Conservation (phyloP, 2,329 filamentous ascomycete genomes). For the Ciborinia camelliae region DNA sequence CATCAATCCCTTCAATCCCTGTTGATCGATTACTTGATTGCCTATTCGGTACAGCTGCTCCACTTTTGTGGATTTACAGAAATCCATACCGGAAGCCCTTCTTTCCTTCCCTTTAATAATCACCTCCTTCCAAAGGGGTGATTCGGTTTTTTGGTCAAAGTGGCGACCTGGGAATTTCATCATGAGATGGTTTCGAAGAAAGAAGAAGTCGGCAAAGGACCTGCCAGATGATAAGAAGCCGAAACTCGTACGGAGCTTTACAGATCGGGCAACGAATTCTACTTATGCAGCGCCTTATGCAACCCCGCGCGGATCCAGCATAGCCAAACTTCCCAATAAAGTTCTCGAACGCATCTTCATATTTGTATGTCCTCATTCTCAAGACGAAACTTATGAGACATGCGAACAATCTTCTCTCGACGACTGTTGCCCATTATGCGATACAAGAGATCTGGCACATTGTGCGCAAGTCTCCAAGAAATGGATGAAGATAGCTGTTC, state of each 20-base stretch:
- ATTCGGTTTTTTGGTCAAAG: neutral
- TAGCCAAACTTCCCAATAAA: slow-evolving; percentile 55
- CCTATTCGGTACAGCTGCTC: too few relatives aligned
- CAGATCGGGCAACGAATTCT: slow-evolving; percentile 4
- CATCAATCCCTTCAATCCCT: too few relatives aligned
- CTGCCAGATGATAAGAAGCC: slow-evolving; percentile 13
- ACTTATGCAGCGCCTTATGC: slow-evolving; percentile 13
- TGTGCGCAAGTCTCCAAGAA: slow-evolving; percentile 70
- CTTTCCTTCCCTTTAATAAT: neutral
- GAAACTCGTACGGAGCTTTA: slow-evolving; percentile 9
- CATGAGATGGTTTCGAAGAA: slow-evolving; percentile 19
- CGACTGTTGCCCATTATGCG: slow-evolving; percentile 88
- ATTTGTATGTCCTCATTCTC: slow-evolving; percentile 77
- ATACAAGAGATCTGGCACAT: slow-evolving; percentile 81
- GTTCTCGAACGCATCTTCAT: slow-evolving; percentile 75
- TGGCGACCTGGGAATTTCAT: slow-evolving; percentile 18
- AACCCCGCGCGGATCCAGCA: slow-evolving; percentile 19
- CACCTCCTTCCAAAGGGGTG: slow-evolving; percentile 13
- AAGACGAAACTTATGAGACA: slow-evolving; percentile 73
- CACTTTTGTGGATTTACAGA: too few relatives aligned
- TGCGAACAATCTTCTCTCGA: slow-evolving; percentile 77
- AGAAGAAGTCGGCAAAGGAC: slow-evolving; percentile 14
- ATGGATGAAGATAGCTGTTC: slow-evolving; percentile 59
- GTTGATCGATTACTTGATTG: neutral
- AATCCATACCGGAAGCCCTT: neutral